A percentile compares a stretch with the other conserved stretches of the same genome.
phyloP scores from a whole-genome alignment of 2,329 filamentous ascomycete genomes.

The Paraphaeosphaeria minitans region DNA sequence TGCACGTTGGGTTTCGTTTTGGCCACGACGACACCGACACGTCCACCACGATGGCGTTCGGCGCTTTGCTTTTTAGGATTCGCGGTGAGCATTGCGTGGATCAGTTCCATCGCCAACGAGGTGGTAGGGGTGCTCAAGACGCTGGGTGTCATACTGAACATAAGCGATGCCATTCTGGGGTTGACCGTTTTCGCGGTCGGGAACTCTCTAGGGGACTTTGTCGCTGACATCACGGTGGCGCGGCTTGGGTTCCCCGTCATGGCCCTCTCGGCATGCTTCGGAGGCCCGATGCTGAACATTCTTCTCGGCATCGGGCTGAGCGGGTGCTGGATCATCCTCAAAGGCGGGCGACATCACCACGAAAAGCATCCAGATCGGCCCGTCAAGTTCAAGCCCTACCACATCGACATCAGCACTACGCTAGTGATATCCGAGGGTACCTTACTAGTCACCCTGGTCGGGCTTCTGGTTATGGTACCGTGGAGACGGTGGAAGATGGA shows the following conservation, averaged over 20 bases:
- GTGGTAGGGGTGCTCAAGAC: slow-evolving; percentile 95
- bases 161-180: slow-evolving; percentile 92
- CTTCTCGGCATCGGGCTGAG: slow-evolving; percentile 91
- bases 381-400: slow-evolving; percentile 74
- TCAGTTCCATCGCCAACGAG: slow-evolving; percentile 92
- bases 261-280: slow-evolving; percentile 93
- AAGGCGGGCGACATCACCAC: slow-evolving; percentile 68
- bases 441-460: slow-evolving; percentile 77
- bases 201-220: slow-evolving; percentile 91
- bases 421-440: slow-evolving; percentile 85
- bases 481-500: slow-evolving; percentile 46
- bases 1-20: slow-evolving; percentile 70
- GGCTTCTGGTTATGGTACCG: slow-evolving; percentile 80
- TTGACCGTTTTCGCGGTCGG: slow-evolving; percentile 96
- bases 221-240: slow-evolving; percentile 93
- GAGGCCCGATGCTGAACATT: slow-evolving; percentile 98
- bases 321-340: slow-evolving; percentile 84
- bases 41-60: slow-evolving; percentile 74
- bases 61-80: slow-evolving; percentile 89
- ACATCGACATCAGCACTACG: slow-evolving; percentile 82
- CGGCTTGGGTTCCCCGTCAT: slow-evolving; percentile 94
- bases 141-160: slow-evolving; percentile 86
- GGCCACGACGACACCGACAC: slow-evolving; percentile 68
- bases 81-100: slow-evolving; percentile 90
- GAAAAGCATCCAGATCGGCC: slow-evolving; percentile 69